Base-by-base conservation (phyloP, 2,329 filamentous ascomycete species). In the Neofusicoccum umdonicola region DNA sequence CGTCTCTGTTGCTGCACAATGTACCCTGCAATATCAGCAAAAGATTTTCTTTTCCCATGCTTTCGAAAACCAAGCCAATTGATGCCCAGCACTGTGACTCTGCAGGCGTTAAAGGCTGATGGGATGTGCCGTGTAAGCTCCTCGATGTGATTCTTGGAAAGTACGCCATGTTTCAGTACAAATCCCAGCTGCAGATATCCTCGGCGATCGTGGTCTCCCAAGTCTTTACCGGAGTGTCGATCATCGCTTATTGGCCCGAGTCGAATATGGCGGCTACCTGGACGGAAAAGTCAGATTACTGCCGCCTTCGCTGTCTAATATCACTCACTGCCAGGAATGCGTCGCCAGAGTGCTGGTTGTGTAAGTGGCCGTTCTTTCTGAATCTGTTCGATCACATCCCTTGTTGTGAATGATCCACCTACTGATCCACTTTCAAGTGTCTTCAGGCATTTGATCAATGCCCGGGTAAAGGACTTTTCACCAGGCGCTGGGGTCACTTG, bases 131-230 rank as follows among this genome's bases (percentile, higher is more conserved):
- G 35, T 37, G 35, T 37, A 12, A 37, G 35, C 35, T 37, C 35
- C 12, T 37, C 35, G 12, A 37, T 37, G 8, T 37, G 35, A 7
- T 37, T 12, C 35, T 37, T 37, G 35, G 35, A 37, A 12, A 37
- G 35, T 8, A 8, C 12, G 12, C 12, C 65, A 13, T 66, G 13
- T 13, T 50, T 44, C 2, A 66, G 60, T 9, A 54, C 51, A 7
- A 66, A 64, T 9, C 61, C 61, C 15, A 64, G 61, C 31, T 63
- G 51, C n/a, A 66, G 34, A 42, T 63, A 66, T 3, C 66, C 65
- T 69, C 57, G 37, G 47, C 60, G 51, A 8, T 45, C 31, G n/a
- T 47, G 17, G 15, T 62, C 57, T 22, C 34, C 12, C 1, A 12
- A 12, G 35, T 12, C 44, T 13, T 48, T 17, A 8, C 15, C 63